These are phyloP conservation scores for Gonium pectorale DNA, from an alignment of 139 green algal species.

Conservation along the genomic window DNA sequence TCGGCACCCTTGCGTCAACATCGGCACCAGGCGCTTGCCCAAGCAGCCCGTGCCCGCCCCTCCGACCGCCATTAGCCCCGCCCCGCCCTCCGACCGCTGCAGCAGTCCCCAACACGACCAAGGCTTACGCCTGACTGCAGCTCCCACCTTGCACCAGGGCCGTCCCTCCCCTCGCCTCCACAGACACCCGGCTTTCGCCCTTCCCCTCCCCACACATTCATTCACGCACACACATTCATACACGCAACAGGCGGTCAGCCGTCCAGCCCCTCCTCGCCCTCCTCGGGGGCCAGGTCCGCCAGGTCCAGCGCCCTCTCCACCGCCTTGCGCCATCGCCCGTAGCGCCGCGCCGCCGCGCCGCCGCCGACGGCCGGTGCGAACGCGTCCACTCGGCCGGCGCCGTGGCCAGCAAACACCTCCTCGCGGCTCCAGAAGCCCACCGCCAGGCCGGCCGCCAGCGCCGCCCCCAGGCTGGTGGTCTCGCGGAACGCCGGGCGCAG, in stretches of 20 bases:
- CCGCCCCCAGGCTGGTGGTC: conserved; percentile 93
- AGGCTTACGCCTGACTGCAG: no score
- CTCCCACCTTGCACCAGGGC: no score
- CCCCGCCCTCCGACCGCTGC: no score
- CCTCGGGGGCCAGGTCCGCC: conserved; percentile 61
- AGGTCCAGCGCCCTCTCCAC: conserved; percentile 76
- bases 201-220: no score
- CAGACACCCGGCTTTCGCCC: no score
- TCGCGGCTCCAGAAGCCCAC: conserved; percentile 85
- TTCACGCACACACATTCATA: no score
- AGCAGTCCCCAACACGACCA: no score
- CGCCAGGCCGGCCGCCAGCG: conserved; percentile 90
- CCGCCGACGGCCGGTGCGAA: conserved; percentile 33
- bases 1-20: no score
- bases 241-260: neutral
- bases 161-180: no score
- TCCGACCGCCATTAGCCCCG: no score
- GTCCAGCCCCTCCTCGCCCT: neutral
- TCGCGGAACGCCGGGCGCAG: conserved; percentile 87
- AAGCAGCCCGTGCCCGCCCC: no score
- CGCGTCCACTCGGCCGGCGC: conserved; percentile 15
- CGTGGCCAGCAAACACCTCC: conserved; percentile 45
- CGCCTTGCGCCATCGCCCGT: conserved; percentile 78
- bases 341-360: conserved; percentile 49
- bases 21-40: no score